Evolutionary conservation across 108 stramenopile species (phyloP).

Genomic region (Phaeodactylum tricornutum): DNA sequence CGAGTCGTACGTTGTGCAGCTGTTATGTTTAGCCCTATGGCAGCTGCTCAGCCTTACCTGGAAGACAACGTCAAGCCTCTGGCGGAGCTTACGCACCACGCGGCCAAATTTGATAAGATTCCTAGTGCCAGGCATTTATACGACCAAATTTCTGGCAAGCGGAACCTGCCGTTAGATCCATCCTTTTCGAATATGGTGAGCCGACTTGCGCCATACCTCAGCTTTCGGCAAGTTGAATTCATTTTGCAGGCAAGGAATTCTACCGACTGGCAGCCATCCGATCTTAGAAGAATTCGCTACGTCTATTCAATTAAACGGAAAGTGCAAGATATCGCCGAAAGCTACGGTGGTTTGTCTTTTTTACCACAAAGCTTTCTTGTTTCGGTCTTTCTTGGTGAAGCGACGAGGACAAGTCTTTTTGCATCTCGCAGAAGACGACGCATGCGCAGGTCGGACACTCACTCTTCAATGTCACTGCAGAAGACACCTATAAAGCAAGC

Average conservation of each 20-base stretch:
- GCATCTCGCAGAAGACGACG: slow-evolving; percentile 3
- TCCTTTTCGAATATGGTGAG: slow-evolving; percentile 58
- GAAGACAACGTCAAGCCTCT: slow-evolving; percentile 65
- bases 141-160: slow-evolving; percentile 53
- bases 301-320: slow-evolving; percentile 82
- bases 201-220: slow-evolving; percentile 70
- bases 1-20: slow-evolving; percentile 64
- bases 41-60: slow-evolving; percentile 43
- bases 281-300: slow-evolving; percentile 73
- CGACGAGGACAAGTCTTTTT: slow-evolving; percentile 61
- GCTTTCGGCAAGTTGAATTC: slow-evolving; percentile 67
- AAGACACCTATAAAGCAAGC: too few relatives aligned
- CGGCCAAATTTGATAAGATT: slow-evolving; percentile 38
- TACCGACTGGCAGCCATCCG: slow-evolving; percentile 73
- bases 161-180: slow-evolving; percentile 60
- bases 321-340: slow-evolving; percentile 80
- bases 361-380: slow-evolving; percentile 86
- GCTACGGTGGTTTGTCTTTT: slow-evolving; percentile 80
- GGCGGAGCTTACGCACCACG: slow-evolving; percentile 35
- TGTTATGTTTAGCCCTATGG: slow-evolving; percentile 51
- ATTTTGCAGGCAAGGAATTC: slow-evolving; percentile 50
- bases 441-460: background rate
- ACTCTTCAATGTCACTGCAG: background rate
- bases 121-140: slow-evolving; percentile 71
- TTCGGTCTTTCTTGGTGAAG: slow-evolving; percentile 83